Conservation (phyloP, 176 grass and related monocot genomes). For the Carex myosuroides region DNA sequence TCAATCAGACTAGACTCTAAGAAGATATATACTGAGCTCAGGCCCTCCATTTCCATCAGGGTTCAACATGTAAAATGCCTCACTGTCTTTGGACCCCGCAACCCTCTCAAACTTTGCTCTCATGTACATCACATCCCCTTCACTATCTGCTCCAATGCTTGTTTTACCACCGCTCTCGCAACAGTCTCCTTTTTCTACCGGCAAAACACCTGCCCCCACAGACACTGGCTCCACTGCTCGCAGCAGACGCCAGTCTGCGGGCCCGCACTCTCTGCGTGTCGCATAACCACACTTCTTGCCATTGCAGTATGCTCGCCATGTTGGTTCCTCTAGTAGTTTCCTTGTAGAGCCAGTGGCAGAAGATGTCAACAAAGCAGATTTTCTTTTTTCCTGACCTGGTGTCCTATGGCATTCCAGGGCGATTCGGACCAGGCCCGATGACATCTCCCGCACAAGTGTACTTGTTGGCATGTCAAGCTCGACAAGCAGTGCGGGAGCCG, state of each 20-base stretch:
- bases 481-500: conserved; percentile 59
- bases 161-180: neutral
- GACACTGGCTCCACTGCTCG: conserved; percentile 63
- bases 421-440: conserved; percentile 83
- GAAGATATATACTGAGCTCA: conserved; percentile 87
- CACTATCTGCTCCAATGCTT: neutral
- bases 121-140: conserved; percentile 94
- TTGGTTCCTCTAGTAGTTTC: conserved; percentile 52
- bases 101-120: conserved; percentile 79
- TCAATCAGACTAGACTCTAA: conserved; percentile 41
- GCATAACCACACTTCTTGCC: conserved; percentile 85
- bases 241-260: conserved; percentile 63
- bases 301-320: conserved; percentile 90
- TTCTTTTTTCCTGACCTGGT: conserved; percentile 31
- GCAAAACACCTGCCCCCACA: conserved; percentile 74
- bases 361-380: conserved; percentile 15
- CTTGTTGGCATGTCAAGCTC: conserved; percentile 71
- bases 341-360: conserved; percentile 10
- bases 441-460: conserved; percentile 91
- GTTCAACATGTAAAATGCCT: conserved; percentile 97
- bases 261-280: conserved; percentile 59
- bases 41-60: conserved; percentile 60
- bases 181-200: conserved; percentile 20
- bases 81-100: conserved; percentile 68
- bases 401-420: conserved; percentile 70